A percentile compares a stretch with the other conserved stretches of the same genome.
Conservation (phyloP, 2,329 filamentous ascomycete species). For the Mycosphaerella sp. region DNA sequence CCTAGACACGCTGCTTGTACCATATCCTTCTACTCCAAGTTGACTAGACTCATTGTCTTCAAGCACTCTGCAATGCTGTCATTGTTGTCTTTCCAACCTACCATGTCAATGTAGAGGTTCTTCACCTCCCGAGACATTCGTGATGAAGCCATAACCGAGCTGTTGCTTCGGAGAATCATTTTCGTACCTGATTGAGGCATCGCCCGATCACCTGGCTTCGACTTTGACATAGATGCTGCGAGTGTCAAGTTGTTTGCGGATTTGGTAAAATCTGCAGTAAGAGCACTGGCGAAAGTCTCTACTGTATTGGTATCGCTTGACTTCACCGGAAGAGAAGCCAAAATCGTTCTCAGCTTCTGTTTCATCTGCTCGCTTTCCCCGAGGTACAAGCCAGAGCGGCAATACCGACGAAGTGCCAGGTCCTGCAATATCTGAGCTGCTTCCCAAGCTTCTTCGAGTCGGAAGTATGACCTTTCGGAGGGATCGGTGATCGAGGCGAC, state of each 20-base stretch:
- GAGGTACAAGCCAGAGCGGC: neutral
- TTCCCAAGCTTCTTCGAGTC: neutral
- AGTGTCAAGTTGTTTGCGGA: no score
- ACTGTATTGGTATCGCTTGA: neutral
- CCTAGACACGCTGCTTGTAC: no score
- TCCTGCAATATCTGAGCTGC: neutral
- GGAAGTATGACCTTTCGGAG: neutral
- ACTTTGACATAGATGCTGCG: no score
- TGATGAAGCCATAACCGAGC: neutral
- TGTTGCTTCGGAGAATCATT: neutral
- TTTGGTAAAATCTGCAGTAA: no score
- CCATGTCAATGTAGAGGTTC: neutral
- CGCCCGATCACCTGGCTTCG: neutral
- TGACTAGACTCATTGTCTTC: no score
- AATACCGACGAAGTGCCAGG: neutral
- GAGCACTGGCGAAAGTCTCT: no score
- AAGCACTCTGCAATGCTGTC: no score
- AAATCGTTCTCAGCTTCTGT: neutral
- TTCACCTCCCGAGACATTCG: neutral
- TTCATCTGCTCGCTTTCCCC: neutral
- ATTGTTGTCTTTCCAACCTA: neutral
- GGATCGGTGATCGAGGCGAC: neutral
- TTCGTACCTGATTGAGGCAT: neutral
- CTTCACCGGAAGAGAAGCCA: neutral
- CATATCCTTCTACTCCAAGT: no score